phyloP scores from a whole-genome alignment of 2,329 filamentous ascomycete species.

The Colletotrichum neosansevieriae region DNA sequence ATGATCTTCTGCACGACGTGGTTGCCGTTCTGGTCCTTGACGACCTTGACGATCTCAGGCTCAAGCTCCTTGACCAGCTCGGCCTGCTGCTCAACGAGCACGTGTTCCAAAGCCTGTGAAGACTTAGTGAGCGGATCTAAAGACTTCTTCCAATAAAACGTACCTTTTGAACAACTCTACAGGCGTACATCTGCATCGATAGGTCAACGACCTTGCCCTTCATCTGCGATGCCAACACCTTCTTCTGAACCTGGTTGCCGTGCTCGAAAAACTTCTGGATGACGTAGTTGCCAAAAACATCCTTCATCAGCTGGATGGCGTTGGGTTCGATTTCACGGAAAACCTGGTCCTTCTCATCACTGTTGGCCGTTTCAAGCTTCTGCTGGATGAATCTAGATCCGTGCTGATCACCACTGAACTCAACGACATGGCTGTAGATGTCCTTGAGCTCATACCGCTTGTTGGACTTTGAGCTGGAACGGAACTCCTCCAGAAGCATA shows the following conservation, averaged over 20 bases:
- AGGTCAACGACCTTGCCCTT: constrained; percentile 83
- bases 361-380: constrained; percentile 92
- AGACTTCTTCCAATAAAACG: constrained; percentile 38
- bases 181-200: constrained; percentile 91
- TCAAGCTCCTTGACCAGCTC: constrained; percentile 87
- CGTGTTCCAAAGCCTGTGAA: constrained; percentile 82
- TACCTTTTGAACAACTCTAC: constrained; percentile 95
- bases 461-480: constrained; percentile 77
- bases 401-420: constrained; percentile 96
- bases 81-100: constrained; percentile 91
- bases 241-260: constrained; percentile 94
- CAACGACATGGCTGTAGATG: constrained; percentile 87
- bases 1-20: constrained; percentile 97
- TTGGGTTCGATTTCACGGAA: constrained; percentile 91
- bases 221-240: constrained; percentile 86
- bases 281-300: constrained; percentile 98
- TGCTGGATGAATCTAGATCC: constrained; percentile 96
- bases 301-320: constrained; percentile 89
- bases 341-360: constrained; percentile 92
- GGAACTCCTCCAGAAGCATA: constrained; percentile 82
- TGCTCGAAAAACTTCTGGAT: constrained; percentile 98
- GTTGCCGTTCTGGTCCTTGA: constrained; percentile 92
- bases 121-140: constrained; percentile 10
- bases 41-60: constrained; percentile 78
- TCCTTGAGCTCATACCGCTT: constrained; percentile 86